Evolutionary conservation across 352 stramenopile genomes (phyloP), one percentile per base, ranked within the genome.

Genomic region (Globisporangium ultimum): DNA sequence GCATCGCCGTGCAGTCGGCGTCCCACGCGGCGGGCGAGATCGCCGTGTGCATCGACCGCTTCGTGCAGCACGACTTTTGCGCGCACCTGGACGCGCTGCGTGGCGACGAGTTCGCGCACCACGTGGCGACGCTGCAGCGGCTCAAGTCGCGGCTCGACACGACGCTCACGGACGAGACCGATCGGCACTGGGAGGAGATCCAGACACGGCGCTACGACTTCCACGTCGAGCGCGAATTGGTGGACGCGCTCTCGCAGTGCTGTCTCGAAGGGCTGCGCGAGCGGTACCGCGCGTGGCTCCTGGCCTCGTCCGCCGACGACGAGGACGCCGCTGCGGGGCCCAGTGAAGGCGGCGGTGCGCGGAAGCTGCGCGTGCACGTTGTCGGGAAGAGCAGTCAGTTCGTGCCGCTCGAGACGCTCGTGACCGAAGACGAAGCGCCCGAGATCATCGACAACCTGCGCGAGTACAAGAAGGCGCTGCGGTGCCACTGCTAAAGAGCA

Each of bases 171-270:
- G 80, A 86, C 28, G 68, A 87, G 55, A 90, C 66, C 2, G 62
- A 87, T 15, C 75, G 80, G 21, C 89, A 84, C 64, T 94, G 84
- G 84, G 71, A 88, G 50, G 82, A 91, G 54, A 89, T 92, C 59
- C 74, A 84, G 22, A 73, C 53, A 20, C 71, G 80, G 0, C 79
- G 80, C 0, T 64, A 83, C 32, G 71, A 74, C n/a, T 94, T 94
- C 67, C 60, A 72, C n/a, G 68, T 85, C 47, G 72, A 91, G 40
- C 48, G 57, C 20, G 57, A 74, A n/a, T 58, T 89, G 20, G 70
- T 79, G 0, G 57, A 62, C 15, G 76, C 71, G 18, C 51, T 93
- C 9, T 45, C 17, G 34, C 32, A 55, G 3, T 89, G 81, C 55
- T 78, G 78, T 9, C 62, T 76, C 9, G 50, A 64, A 11, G 78